These are phyloP conservation scores for Meyerozyma sp. DNA, from an alignment of 1,139 yeast species.

Conservation along the genomic window DNA sequence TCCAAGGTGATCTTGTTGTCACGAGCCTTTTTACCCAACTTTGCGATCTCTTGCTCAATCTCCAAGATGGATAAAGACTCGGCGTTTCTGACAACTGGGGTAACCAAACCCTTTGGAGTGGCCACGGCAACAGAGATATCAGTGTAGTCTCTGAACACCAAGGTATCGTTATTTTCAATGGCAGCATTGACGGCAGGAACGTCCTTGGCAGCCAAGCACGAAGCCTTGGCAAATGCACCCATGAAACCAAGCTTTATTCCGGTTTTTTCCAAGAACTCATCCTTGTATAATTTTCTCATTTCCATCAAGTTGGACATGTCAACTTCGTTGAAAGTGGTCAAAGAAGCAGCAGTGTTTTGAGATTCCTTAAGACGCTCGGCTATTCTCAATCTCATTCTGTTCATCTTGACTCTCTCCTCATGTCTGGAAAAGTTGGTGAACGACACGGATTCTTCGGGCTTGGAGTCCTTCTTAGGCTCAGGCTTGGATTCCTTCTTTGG, in stretches of 20 bases:
- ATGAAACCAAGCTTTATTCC: conserved; percentile 96
- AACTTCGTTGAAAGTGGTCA: conserved; percentile 96
- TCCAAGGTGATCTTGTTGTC: conserved; percentile 94
- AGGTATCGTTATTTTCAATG: conserved; percentile 87
- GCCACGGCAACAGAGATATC: conserved; percentile 98
- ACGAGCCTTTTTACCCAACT: conserved; percentile 89
- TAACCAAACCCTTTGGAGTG: conserved; percentile 98
- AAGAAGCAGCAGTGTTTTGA: conserved; percentile 97
- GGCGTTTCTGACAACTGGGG: conserved; percentile 97
- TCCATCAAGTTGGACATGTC: conserved; percentile 92
- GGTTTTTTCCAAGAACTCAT: conserved; percentile 88
- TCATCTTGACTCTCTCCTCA: conserved; percentile 95
- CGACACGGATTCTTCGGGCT: conserved; percentile 24
- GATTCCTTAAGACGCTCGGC: conserved; percentile 99
- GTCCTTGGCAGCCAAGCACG: conserved; percentile 89
- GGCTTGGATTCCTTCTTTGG: conserved; percentile 9
- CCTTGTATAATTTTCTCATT: conserved; percentile 95
- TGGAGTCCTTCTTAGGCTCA: conserved; percentile 21
- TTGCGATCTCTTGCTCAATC: conserved; percentile 79
- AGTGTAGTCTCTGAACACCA: conserved; percentile 93
- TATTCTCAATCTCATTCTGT: conserved; percentile 98
- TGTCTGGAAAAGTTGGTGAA: conserved; percentile 70
- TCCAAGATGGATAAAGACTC: conserved; percentile 87
- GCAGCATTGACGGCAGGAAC: conserved; percentile 95
- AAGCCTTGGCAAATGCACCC: conserved; percentile 98